Evolutionary conservation across 73 alveolate genomes (phyloP), one percentile per base, ranked within the genome.

Genomic region (Paramecium octaurelia): DNA sequence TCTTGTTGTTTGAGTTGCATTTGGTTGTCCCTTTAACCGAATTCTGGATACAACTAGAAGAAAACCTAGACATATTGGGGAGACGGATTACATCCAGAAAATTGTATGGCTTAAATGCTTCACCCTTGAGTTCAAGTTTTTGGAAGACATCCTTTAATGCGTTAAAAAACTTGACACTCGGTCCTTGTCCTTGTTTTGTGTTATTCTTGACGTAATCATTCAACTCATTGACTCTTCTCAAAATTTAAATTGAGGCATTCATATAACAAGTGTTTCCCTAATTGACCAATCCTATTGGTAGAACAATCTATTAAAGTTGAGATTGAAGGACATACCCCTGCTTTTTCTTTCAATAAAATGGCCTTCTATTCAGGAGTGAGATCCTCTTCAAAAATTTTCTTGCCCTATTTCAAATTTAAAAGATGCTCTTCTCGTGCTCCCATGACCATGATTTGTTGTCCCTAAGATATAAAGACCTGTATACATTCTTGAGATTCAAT

Each of bases 221-320:
- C 84, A 97, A 95, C 93, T 98, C 99, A 42, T 93, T 86, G 6
- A 97, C 96, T 93, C 99, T 95, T 92, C 97, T 97, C 71, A 98
- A 77, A 58, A 98, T 94, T 94, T 98, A 98, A 29, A 98, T 94
- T 35, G 99, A 89, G 4, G 99, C 83, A 93, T 98, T 98, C 98
- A 98, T 95, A 88, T 98, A 98, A 91, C 99, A 98, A 16, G 99
- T 98, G 92, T 98, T 98, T 50, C 99, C 99, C 40, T 97, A 85
- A 92, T 98, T 98, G 40, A 93, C 99, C 36, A 98, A 94, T 34
- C 99, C 99, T 35, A 94, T 96, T 5, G 98, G 97, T 27, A 98
- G 91, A 27, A 89, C 44, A 24, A 70, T 83, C 94, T 89, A 14
- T 24, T 42, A 43, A 23, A 18, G 50, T 59, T 31, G 23, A 59